Conservation (phyloP, 768 basidiomycete species). For the Fomitopsis serialis region DNA sequence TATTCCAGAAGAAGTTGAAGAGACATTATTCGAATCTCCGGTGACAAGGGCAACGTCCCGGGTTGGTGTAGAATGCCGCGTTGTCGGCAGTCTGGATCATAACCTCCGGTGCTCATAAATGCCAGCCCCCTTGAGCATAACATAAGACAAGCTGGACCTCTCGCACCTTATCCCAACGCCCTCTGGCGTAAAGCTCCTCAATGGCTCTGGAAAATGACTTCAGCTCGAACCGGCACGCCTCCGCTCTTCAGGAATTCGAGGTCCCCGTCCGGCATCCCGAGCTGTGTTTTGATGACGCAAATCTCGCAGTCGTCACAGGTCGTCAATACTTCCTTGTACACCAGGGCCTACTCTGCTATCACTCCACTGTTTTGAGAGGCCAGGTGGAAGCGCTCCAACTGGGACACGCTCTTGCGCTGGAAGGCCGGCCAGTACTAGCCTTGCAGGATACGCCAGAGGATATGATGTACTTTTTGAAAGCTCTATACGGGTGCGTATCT, state of each 20-base stretch:
- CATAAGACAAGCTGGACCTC: not conserved
- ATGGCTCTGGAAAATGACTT: slow-evolving; percentile 13
- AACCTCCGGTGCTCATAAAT: not conserved
- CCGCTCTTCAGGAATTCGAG: slow-evolving; percentile 10
- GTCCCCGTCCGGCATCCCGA: slow-evolving; percentile 22
- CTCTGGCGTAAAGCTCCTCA: not conserved
- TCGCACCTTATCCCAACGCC: not conserved
- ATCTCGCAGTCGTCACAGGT: slow-evolving; percentile 56
- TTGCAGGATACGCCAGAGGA: slow-evolving; percentile 54
- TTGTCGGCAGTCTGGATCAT: not conserved
- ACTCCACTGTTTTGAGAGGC: slow-evolving; percentile 47
- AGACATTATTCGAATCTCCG: too few relatives aligned
- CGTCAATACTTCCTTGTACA: slow-evolving; percentile 65
- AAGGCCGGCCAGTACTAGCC: slow-evolving; percentile 51
- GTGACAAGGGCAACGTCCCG: too few relatives aligned
- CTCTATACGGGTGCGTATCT: slow-evolving; percentile 46
- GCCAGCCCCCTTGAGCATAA: not conserved
- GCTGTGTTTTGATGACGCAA: slow-evolving; percentile 66
- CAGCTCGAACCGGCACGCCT: slow-evolving; percentile 23
- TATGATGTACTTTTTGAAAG: slow-evolving; percentile 51
- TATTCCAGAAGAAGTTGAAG: too few relatives aligned
- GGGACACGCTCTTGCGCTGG: slow-evolving; percentile 29
- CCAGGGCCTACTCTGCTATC: slow-evolving; percentile 56
- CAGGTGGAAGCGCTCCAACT: slow-evolving; percentile 25
- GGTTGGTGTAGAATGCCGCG: not conserved